Conservation (phyloP, 2,329 filamentous ascomycete species). For the Xylogone sp. region DNA sequence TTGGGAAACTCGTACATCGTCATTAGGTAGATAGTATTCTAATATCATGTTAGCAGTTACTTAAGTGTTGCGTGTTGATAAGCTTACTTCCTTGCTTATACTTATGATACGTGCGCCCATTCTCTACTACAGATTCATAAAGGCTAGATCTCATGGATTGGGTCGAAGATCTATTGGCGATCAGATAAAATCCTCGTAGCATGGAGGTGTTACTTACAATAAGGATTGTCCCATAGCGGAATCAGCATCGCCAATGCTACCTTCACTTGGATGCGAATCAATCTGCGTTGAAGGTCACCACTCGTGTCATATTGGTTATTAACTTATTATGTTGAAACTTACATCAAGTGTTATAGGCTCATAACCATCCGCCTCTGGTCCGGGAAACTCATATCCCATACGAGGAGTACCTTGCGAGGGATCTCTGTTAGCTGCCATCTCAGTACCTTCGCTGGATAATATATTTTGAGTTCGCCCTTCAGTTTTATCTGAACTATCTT, state of each 20-base stretch:
- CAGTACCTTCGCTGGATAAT: no score
- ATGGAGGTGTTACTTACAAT: background rate
- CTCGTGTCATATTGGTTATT: no score
- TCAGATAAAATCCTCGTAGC: background rate
- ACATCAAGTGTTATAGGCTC: background rate
- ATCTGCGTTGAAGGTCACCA: background rate
- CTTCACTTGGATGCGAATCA: background rate
- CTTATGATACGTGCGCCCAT: conserved; percentile 12
- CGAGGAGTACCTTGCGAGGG: background rate
- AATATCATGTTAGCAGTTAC: background rate
- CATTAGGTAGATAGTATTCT: background rate
- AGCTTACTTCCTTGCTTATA: conserved; percentile 14
- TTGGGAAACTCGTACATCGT: background rate
- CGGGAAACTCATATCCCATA: background rate
- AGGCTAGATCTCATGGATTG: conserved; percentile 1
- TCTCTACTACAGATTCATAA: conserved; percentile 4
- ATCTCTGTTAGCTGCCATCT: no score
- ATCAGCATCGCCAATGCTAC: background rate
- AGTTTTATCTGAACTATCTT: no score
- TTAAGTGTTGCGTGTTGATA: no score
- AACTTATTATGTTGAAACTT: background rate
- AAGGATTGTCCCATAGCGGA: background rate
- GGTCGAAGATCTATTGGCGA: background rate
- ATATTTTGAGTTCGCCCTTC: no score
- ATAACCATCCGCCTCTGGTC: background rate